Evolutionary conservation across 2,329 filamentous ascomycete genomes (phyloP).

Genomic region (Torrubiella hemipterigena): DNA sequence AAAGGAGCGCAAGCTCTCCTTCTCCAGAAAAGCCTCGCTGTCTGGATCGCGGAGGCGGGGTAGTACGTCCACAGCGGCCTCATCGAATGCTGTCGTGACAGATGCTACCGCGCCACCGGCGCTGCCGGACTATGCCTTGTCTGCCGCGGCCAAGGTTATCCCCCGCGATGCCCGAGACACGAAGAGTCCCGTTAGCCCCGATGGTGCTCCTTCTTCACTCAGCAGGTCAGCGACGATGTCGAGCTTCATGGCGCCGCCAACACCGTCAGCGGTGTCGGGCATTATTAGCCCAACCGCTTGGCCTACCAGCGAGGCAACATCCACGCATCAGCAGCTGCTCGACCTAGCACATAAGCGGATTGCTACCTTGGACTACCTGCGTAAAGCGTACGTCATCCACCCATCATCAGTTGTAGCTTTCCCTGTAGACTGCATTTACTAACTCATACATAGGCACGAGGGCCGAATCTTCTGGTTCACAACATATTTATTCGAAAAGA

Average conservation of each 20-base stretch:
- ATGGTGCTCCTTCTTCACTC: constrained; percentile 31
- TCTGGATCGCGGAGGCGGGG: constrained; percentile 30
- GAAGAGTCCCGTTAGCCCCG: constrained; percentile 15
- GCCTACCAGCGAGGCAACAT: constrained; percentile 32
- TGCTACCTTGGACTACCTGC: constrained; percentile 82
- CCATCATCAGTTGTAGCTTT: too few species aligned
- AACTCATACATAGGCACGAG: constrained; percentile 55
- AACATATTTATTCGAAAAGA: constrained; percentile 79
- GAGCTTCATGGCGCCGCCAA: constrained; percentile 13
- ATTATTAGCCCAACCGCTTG: constrained; percentile 12
- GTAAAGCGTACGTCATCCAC: constrained; percentile 63
- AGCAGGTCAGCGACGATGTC: constrained; percentile 26
- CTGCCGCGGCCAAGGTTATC: constrained; percentile 33
- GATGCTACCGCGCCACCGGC: constrained; percentile 38
- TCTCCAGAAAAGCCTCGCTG: constrained; percentile 41
- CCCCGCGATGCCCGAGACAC: constrained; percentile 12
- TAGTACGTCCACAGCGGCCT: constrained; percentile 22
- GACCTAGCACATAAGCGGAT: constrained; percentile 87
- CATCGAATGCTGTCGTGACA: constrained; percentile 24
- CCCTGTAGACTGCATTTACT: not conserved
- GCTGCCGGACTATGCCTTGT: constrained; percentile 39
- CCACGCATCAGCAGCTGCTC: constrained; percentile 56
- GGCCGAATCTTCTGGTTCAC: constrained; percentile 98
- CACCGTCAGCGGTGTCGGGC: constrained; percentile 7
- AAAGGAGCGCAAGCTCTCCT: constrained; percentile 39